Evolutionary conservation across 805 yeast genomes (phyloP).

Genomic region (Wickerhamomyces mucosus): DNA sequence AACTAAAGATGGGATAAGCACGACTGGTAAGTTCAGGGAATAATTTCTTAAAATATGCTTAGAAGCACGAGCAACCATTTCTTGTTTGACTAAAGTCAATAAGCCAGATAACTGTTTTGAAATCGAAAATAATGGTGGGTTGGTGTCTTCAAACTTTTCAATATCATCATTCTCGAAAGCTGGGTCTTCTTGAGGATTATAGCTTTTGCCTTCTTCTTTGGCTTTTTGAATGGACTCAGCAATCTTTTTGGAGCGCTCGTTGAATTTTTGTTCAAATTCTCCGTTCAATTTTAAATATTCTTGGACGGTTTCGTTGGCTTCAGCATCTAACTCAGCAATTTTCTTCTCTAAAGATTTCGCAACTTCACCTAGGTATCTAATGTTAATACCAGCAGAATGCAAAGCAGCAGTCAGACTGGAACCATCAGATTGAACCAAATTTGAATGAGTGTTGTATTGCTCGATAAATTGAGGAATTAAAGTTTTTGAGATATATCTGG

Average conservation of each 20-base stretch:
- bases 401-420: conserved; percentile 54
- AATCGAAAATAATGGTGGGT: conserved; percentile 6
- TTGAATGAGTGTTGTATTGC: conserved; percentile 34
- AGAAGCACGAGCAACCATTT: conserved; percentile 70
- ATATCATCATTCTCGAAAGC: conserved; percentile 13
- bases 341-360: conserved; percentile 26
- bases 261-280: conserved; percentile 10
- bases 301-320: conserved; percentile 6
- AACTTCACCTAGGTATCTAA: conserved; percentile 75
- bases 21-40: conserved; percentile 37
- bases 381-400: conserved; percentile 78
- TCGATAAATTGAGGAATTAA: conserved; percentile 56
- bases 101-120: conserved; percentile 11
- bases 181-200: conserved; percentile 14
- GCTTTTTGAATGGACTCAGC: conserved; percentile 12
- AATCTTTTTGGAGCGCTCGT: conserved; percentile 7
- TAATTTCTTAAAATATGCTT: conserved; percentile 61
- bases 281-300: conserved; percentile 14
- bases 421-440: conserved; percentile 72
- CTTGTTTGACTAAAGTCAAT: conserved; percentile 25
- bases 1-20: conserved; percentile 49
- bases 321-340: conserved; percentile 19
- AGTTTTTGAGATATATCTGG: conserved; percentile 46
- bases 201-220: conserved; percentile 18
- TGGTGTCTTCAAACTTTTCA: conserved; percentile 15